Evolutionary conservation across 331 rosid genomes (phyloP), one percentile per base, ranked within the genome.

Genomic region (Quercus phellos): DNA sequence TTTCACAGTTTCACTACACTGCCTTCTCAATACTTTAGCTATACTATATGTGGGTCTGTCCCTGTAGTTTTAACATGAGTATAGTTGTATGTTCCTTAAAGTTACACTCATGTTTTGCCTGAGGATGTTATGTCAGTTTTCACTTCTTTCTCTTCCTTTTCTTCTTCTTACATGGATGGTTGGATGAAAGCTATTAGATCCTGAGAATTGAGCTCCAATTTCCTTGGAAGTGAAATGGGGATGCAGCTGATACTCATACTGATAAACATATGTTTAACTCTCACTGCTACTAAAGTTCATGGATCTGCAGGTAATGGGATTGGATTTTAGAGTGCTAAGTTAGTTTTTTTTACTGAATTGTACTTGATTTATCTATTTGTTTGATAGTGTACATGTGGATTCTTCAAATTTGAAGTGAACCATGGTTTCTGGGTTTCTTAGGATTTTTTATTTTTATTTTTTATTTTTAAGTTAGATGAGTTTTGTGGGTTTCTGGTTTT

Each of bases 261-360:
- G 53, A 8, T 88, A 68, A 72, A 78, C 82, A 79, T 90, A 59
- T 87, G 87, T 79, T 86, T 89, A 30, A 79, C 83, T 50, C 38
- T 81, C 79, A 42, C 82, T 70, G 80, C 67, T 66, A 80, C 78
- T 38, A 85, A 85, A 72, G 70, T 82, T 82, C 84, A 71, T 84
- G 92, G 79, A 83, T 80, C 85, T 85, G 79, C 89, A 90, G 98
- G 99, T 94, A 90, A 74, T 82, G 82, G 38, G 82, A 71, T 80
- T 81, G 77, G 16, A 74, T 78, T 27, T 18, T 46, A 34, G 70
- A 79, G 74, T 70, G 77, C 2, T 72, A 34, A 67, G 72, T 72
- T 78, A 30, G 71, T 32, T 53, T 74, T 74, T 59, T 59, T 2
- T 24, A 5, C 7, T 77, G 70, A 14, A 26, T 24, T 72, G 32